Evolutionary conservation across 495 filamentous ascomycete genomes (phyloP), one percentile per base, ranked within the genome.

Genomic region (Penicillium roqueforti): DNA sequence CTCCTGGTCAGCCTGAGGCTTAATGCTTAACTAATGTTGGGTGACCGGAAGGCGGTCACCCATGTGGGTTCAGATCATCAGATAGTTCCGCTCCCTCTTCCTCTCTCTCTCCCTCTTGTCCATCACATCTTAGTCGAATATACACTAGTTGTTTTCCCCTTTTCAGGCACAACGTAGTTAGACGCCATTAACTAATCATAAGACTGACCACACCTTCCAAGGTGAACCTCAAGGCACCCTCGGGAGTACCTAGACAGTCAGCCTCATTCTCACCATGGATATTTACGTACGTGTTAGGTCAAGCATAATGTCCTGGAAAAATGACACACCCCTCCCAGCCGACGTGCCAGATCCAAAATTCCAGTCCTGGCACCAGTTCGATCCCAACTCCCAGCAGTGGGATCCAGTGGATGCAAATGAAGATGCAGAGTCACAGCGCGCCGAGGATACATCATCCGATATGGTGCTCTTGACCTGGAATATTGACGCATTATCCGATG

Each of bases 401-500:
- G 28, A 49, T 20, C 36, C 48, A 23, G 26, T 13, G 26, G 16
- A 14, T 11, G 18, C 16, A 37, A 34, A 16, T 36, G 32, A 16
- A 36, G 16, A 36, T 16, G 32, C 22, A 34, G 28, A 28, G 3
- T 7, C 25, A 32, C 3, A 29, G 20, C 29, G 1, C 19, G 10
- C 7, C 16, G 39, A 32, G 4, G 22, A 29, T 11, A 23, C 28
- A 39, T 11, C 36, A 3, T 16, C 32, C 14, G 18, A 52, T 44
- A 34, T 60, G n/a, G 38, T 51, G 4, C 53, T 60, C 6, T 11
- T 60, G n/a, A 63, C 57, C 23, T 63, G 57, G 57, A 63, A 63
- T n/a, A 54, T 60, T 32, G 54, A 60, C 19, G 52, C 43, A 48
- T 22, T 40, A 37, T 54, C 54, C 0, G 11, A 50, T 22, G 25